Evolutionary conservation across 257 asterid species (phyloP).

Genomic region (Avicennia marina): DNA sequence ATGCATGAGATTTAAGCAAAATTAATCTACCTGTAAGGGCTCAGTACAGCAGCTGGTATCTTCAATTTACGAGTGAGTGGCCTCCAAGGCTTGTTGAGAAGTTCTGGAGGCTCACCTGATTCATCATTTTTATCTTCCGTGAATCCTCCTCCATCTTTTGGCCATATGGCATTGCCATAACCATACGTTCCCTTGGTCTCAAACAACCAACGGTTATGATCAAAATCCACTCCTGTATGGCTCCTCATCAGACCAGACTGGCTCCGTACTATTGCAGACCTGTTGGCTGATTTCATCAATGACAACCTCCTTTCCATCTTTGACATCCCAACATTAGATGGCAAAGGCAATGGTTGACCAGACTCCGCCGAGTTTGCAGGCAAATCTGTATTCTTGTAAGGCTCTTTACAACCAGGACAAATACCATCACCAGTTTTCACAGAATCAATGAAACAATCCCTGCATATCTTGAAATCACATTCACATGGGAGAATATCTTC

Average conservation of each 20-base stretch:
- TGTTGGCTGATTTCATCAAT: slow-evolving; percentile 53
- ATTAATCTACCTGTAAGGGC: slow-evolving; percentile 60
- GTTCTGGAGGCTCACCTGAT: slow-evolving; percentile 45
- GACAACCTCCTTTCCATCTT: slow-evolving; percentile 69
- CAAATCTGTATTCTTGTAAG: slow-evolving; percentile 53
- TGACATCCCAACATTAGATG: slow-evolving; percentile 49
- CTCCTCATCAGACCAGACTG: slow-evolving; percentile 50
- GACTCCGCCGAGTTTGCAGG: slow-evolving; percentile 31
- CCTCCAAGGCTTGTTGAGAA: slow-evolving; percentile 72
- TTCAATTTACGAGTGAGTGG: slow-evolving; percentile 76
- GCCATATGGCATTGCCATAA: slow-evolving; percentile 83
- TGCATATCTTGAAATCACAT: slow-evolving; percentile 71
- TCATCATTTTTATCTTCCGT: slow-evolving; percentile 29
- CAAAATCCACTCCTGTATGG: slow-evolving; percentile 63
- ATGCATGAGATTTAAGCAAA: background rate
- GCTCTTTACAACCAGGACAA: slow-evolving; percentile 82
- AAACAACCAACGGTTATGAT: slow-evolving; percentile 65
- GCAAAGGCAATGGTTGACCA: slow-evolving; percentile 41
- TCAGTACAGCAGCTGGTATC: slow-evolving; percentile 62
- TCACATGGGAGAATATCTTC: slow-evolving; percentile 73
- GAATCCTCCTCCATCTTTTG: slow-evolving; percentile 43
- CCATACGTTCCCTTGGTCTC: slow-evolving; percentile 82
- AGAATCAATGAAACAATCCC: slow-evolving; percentile 65
- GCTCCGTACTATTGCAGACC: slow-evolving; percentile 38
- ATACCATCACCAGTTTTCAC: slow-evolving; percentile 60